Evolutionary conservation across 2,329 filamentous ascomycete genomes (phyloP).

Genomic region (Colletotrichum sp.): DNA sequence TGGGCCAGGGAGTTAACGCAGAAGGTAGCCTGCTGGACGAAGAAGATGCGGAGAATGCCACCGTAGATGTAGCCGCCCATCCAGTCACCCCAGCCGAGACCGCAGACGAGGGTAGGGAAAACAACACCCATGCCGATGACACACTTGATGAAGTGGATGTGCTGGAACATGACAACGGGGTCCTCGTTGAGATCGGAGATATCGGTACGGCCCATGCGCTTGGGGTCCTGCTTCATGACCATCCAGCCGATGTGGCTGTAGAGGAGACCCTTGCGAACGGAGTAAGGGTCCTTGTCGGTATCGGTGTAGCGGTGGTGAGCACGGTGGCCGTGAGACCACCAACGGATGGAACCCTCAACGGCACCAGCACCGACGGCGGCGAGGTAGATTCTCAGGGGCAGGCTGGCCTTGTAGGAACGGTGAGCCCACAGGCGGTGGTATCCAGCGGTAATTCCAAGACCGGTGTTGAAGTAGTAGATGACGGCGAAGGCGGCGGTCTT

Average conservation of each 20-base stretch:
- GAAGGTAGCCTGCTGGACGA: slow-evolving; percentile 92
- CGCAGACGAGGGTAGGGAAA: slow-evolving; percentile 77
- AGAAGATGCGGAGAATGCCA: slow-evolving; percentile 85
- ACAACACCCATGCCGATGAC: slow-evolving; percentile 78
- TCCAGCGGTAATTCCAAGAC: slow-evolving; percentile 78
- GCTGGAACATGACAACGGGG: slow-evolving; percentile 84
- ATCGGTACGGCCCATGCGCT: slow-evolving; percentile 85
- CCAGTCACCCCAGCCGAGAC: slow-evolving; percentile 83
- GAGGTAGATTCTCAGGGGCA: slow-evolving; percentile 81
- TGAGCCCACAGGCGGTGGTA: slow-evolving; percentile 83
- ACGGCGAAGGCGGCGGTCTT: slow-evolving; percentile 78
- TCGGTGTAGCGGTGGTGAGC: slow-evolving; percentile 92
- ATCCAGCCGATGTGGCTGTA: slow-evolving; percentile 89
- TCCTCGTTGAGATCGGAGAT: slow-evolving; percentile 90
- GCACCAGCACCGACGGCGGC: slow-evolving; percentile 82
- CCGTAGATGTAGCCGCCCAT: slow-evolving; percentile 83
- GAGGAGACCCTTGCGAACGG: slow-evolving; percentile 82
- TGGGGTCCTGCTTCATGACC: slow-evolving; percentile 92
- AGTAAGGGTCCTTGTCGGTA: slow-evolving; percentile 91
- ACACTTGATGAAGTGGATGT: slow-evolving; percentile 83
- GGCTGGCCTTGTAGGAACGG: slow-evolving; percentile 78
- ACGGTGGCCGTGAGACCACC: slow-evolving; percentile 88
- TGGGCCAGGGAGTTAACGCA: slow-evolving; percentile 91
- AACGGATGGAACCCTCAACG: slow-evolving; percentile 84
- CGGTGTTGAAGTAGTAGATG: slow-evolving; percentile 82